Evolutionary conservation across 306 rosid species (phyloP), one percentile per base, ranked within the genome.

Genomic region (Hylodesmum podocarpum): DNA sequence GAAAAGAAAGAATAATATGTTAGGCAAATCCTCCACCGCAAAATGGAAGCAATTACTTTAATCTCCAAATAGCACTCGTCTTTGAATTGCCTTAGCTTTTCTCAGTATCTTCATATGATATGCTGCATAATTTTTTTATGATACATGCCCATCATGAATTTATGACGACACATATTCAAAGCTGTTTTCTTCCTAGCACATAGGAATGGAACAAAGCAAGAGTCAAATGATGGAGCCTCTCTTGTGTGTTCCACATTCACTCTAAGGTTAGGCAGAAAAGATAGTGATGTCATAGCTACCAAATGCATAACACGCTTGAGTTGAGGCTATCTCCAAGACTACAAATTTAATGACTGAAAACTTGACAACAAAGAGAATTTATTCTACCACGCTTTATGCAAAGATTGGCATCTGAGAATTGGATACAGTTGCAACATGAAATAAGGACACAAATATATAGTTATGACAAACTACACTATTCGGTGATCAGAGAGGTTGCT

Each of bases 21-120:
- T 6, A 21, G 66, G 58, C 66, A 36, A 36, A 53, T 76, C 77
- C 71, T 69, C 68, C 82, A 73, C 82, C 83, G 72, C 79, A 12
- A 25, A 61, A 62, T 59, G 36, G 53, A 22, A 19, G 43, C 64
- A 80, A 61, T 11, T 33, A 57, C 54, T 81, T 70, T 64, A 63
- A 50, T 39, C 64, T 57, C 78, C 19, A 25, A 81, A 62, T 39
- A 72, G 39, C 80, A 49, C 77, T 28, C 69, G 10, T 54, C 29
- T 37, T 27, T 51, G 13, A 68, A 71, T 65, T 73, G 33, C 78
- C 74, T 70, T 66, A 16, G 40, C 72, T 58, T 57, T 55, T 64
- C 44, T 4, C 51, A 64, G 77, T 58, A 69, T 82, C 81, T 62
- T 72, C 34, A 24, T 7, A 33, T 67, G 44, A 67, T 58, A 81